Base-by-base conservation (phyloP, 345 rosid species). In the Zanthoxylum bungeanum region DNA sequence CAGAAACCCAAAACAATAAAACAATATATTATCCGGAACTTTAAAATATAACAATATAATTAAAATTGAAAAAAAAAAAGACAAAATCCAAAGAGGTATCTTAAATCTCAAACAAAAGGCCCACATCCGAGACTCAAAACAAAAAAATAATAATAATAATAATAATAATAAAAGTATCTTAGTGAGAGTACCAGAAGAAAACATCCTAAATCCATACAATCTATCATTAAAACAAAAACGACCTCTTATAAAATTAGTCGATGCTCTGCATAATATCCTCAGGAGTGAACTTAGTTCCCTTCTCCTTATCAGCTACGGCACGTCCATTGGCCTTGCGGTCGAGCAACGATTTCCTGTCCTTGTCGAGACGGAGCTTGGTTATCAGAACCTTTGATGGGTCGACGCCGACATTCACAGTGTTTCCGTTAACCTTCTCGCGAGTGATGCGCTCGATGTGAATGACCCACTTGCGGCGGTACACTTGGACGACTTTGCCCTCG, bases 261-360 rank as follows among this genome's bases (percentile, higher is more conserved):
- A 91, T 85, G 72, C 49, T 85, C 83, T 91, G 96, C 96, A 91
- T 91, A 47, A 91, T 76, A 82, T 88, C 96, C 73, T 91, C 96
- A 0, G 93, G 77, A 0, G 90, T 82, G 63, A 88, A 88, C 83
- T 91, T 88, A 3, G 89, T 85, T 2, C 96, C 96, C 85, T 88
- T 91, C 4, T 88, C 93, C 84, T 88, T 88, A 22, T 90, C 93
- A 1, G 90, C 87, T 17, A 87, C 87, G 6, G 93, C 91, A 5
- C 93, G 88, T 0, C 96, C 93, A 74, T 85, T 86, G 0, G 96
- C 96, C 74, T 90, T 90, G 68, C 93, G 85, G 56, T 88, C 96
- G 62, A 90, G 75, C 21, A 90, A 66, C 0, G 90, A 84, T 67
- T 90, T 90, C 57, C 93, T 47, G 61, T 90, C 96, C 82, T 90